Evolutionary conservation across 1,284 basidiomycete species (phyloP).

Genomic region (Afroboletus lepidellus): DNA sequence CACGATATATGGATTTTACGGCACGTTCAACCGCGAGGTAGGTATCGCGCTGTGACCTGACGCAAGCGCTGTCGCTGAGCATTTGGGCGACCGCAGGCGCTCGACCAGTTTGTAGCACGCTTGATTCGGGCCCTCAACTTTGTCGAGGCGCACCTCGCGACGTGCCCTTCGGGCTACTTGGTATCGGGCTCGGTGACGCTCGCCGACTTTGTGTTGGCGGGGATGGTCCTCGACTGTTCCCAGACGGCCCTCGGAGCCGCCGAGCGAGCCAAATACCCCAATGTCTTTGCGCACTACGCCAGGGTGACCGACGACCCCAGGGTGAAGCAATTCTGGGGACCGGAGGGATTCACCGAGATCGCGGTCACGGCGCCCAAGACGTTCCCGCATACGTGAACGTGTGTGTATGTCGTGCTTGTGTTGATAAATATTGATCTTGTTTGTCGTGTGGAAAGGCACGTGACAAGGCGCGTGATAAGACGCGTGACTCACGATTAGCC

Average conservation of each 20-base stretch:
- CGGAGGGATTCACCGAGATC: constrained; percentile 2
- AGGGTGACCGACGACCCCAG: constrained; percentile 48
- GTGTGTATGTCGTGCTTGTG: neutral
- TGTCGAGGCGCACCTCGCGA: constrained; percentile 50
- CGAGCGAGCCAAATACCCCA: constrained; percentile 42
- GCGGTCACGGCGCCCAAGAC: neutral
- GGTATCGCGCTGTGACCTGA: neutral
- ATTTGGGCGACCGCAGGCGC: neutral
- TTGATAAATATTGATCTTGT: too few species aligned
- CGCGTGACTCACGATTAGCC: too few species aligned
- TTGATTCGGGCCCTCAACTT: constrained; percentile 28
- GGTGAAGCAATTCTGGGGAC: constrained; percentile 28
- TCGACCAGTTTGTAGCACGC: constrained; percentile 9
- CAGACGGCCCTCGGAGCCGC: constrained; percentile 34
- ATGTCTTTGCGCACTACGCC: constrained; percentile 48
- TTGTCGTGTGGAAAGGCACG: too few species aligned
- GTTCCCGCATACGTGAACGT: neutral
- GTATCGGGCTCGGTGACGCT: constrained; percentile 58
- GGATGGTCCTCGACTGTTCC: constrained; percentile 30
- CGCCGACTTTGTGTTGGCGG: constrained; percentile 54
- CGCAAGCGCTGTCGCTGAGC: neutral
- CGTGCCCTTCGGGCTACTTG: constrained; percentile 41
- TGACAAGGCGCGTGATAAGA: too few species aligned
- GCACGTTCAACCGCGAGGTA: constrained; percentile 9
- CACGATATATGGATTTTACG: constrained; percentile 1